These are phyloP conservation scores for Ceratobasidium sp. DNA, from an alignment of 1,284 basidiomycete genomes.

Conservation along the genomic window DNA sequence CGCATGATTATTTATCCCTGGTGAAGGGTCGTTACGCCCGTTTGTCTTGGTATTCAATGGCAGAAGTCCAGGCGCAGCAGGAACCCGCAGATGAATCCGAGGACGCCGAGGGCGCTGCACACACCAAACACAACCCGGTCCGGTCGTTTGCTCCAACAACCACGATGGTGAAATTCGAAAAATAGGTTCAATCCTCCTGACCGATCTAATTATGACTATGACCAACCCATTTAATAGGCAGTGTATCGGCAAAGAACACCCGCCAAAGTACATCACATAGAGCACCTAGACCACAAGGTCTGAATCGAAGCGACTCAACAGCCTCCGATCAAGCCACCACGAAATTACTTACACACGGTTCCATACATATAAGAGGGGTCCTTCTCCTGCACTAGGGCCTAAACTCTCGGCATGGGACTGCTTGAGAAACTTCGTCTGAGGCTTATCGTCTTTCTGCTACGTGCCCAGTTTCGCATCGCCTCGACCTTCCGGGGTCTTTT, in stretches of 20 bases:
- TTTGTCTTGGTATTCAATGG: not conserved
- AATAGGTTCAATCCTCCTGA: not conserved
- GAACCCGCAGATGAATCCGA: not conserved
- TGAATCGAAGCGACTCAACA: not conserved
- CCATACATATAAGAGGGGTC: not conserved
- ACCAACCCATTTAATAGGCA: not conserved
- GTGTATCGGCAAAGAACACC: not conserved
- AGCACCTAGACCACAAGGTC: not conserved
- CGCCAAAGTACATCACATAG: not conserved
- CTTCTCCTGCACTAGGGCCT: not conserved
- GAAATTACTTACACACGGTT: not conserved
- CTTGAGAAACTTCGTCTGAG: not conserved
- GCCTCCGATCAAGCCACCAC: not conserved
- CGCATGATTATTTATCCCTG: not conserved
- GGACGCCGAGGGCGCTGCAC: not conserved
- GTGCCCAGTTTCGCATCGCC: not conserved
- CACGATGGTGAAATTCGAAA: not conserved
- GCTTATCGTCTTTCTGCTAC: not conserved
- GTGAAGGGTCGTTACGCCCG: not conserved
- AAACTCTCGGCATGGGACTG: not conserved
- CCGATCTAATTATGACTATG: not conserved
- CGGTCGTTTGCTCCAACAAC: not conserved
- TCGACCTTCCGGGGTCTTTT: not conserved
- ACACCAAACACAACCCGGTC: not conserved
- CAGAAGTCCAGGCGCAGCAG: not conserved